Base-by-base conservation (phyloP, 768 basidiomycete species). In the Russula foetens region DNA sequence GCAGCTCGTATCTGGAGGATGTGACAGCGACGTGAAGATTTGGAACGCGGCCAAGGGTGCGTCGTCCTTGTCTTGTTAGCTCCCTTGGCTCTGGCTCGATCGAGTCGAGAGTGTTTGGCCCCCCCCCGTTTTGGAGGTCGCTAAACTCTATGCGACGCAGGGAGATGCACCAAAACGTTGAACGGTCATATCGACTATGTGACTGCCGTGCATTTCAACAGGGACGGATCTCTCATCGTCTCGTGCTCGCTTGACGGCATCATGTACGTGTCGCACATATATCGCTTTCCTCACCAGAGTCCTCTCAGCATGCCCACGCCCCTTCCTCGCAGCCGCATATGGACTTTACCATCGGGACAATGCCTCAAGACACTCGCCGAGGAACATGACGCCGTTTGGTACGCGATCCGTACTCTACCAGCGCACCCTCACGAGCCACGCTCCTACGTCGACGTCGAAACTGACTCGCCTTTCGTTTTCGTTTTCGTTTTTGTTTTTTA, bases 301-400 rank as follows among this genome's bases (percentile, higher is more conserved):
- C 26, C 43, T 28, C 63, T 24, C n/a, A 19, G 1, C n/a, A 15
- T 39, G 8, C 35, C 31, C n/a, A n/a, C n/a, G n/a, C 33, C 52
- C 59, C 50, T 56, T 29, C 12, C 15, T 26, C 35, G 43, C 23
- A 98, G 96, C 68, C 95, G 96, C 29, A 88, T 99, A 71, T 99
- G 96, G 96, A 92, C 93, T 65, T 87, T 90, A 0, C 81, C 84
- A 21, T 86, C 90, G 21, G 95, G 94, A 0, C 94, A 98, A 69
- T 99, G 96, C 72, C 81, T 99, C 29, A 98, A 97, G 73, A 98
- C 96, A 0, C 80, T 99, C 26, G 90, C 92, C 11, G 93, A 97
- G 73, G 91, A 90, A 19, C 85, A 88, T 53, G 84, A 90, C 47
- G 89, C 93, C 2, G 80, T 92, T 64, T 94, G 84, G 88, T 92